These are phyloP conservation scores for Eimeria acervulina DNA, from an alignment of 169 alveolate species.

Conservation along the genomic window DNA sequence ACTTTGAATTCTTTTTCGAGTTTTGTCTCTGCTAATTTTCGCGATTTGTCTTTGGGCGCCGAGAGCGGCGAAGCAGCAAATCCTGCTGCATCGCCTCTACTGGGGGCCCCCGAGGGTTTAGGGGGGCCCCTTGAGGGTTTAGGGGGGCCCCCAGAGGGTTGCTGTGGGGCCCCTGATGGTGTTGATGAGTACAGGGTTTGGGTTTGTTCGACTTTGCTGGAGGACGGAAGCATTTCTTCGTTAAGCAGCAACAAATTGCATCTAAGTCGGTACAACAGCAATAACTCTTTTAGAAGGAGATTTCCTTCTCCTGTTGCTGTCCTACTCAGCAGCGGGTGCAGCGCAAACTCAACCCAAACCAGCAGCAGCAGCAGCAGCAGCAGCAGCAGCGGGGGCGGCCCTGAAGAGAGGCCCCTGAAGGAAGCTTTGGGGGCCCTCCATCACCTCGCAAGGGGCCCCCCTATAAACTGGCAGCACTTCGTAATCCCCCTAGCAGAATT, in stretches of 20 bases:
- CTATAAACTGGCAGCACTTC: slow-evolving; percentile 14
- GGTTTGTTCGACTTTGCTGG: not conserved
- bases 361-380: not conserved
- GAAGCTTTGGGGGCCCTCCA: slow-evolving; percentile 14
- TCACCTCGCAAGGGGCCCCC: not conserved
- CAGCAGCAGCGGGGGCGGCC: not conserved
- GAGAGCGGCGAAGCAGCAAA: no score
- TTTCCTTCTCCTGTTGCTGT: slow-evolving; percentile 8
- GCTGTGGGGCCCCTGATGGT: slow-evolving; percentile 2
- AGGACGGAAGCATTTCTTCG: not conserved
- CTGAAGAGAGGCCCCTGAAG: not conserved
- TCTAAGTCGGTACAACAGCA: not conserved
- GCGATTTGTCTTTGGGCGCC: not conserved
- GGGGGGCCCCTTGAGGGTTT: slow-evolving; percentile 33
- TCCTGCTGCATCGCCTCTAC: not conserved
- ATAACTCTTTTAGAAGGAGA: not conserved
- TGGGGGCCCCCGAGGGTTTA: slow-evolving; percentile 5
- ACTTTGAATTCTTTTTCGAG: not conserved
- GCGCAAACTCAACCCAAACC: not conserved
- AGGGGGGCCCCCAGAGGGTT: not conserved
- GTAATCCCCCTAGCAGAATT: slow-evolving; percentile 10
- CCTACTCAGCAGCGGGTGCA: not conserved
- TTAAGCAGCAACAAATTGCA: slow-evolving; percentile 18
- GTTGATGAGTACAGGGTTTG: not conserved
- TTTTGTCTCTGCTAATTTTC: not conserved